Percentiles rank a stretch among this genome's conserved stretches.
phyloP scores from a whole-genome alignment of 2,329 filamentous ascomycete genomes.

The Capronia epimyces region DNA sequence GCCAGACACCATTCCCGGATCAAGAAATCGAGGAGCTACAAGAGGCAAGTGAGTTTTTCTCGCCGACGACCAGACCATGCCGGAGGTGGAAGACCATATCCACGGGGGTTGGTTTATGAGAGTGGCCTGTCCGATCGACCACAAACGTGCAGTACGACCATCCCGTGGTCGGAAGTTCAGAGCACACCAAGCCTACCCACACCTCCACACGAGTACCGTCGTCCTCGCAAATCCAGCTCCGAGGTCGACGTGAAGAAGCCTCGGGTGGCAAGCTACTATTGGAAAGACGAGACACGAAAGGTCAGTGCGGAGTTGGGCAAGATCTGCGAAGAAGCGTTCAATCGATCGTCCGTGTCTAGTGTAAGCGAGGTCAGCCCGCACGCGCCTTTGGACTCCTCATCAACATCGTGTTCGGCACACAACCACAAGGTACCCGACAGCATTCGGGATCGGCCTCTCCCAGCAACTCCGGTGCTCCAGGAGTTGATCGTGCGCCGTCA shows the following conservation, averaged over 20 bases:
- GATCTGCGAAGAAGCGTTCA: constrained; percentile 90
- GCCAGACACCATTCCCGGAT: constrained; percentile 40
- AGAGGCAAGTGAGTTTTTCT: constrained; percentile 59
- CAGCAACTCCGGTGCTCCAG: constrained; percentile 43
- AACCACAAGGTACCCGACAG: constrained; percentile 26
- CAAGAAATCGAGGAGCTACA: constrained; percentile 49
- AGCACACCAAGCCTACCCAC: constrained; percentile 39
- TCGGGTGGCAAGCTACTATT: constrained; percentile 45
- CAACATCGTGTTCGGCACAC: constrained; percentile 41
- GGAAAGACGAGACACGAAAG: constrained; percentile 73
- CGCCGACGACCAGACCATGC: constrained; percentile 45
- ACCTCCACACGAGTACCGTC: constrained; percentile 37
- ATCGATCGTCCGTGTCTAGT: constrained; percentile 56
- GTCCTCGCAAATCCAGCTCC: constrained; percentile 31
- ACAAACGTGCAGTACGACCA: constrained; percentile 26
- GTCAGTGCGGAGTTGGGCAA: constrained; percentile 81
- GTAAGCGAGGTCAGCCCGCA: constrained; percentile 35
- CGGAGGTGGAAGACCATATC: constrained; percentile 26
- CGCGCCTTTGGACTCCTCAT: constrained; percentile 47
- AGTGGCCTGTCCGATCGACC: constrained; percentile 30
- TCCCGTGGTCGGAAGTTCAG: constrained; percentile 26
- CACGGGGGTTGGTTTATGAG: constrained; percentile 20
- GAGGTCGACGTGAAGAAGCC: constrained; percentile 40
- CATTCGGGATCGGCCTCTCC: constrained; percentile 39
- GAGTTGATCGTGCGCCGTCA: constrained; percentile 56